A percentile compares a stretch with the other conserved stretches of the same genome.
phyloP scores from a whole-genome alignment of 495 filamentous ascomycete genomes.

The Lasiosphaeris hirsuta region DNA sequence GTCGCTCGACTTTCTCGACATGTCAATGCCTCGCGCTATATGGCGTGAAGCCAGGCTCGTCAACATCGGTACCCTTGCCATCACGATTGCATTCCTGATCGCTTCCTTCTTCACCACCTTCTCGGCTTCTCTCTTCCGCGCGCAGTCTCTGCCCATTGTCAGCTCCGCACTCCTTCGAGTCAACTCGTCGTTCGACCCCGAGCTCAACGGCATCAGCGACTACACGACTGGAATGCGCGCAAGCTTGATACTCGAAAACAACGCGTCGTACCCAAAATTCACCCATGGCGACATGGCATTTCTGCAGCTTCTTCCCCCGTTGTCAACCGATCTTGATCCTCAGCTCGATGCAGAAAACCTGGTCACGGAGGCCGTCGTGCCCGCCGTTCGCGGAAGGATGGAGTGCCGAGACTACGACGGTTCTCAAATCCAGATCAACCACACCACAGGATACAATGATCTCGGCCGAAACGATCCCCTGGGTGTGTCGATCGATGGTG shows the following conservation, averaged over 20 bases:
- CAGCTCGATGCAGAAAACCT: background rate
- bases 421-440: conserved; percentile 10
- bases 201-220: background rate
- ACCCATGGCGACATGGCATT: conserved; percentile 18
- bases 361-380: conserved; percentile 9
- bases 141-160: background rate
- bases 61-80: conserved; percentile 10
- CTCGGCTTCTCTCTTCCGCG: conserved; percentile 17
- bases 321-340: background rate
- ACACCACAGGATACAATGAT: conserved; percentile 6
- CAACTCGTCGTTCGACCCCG: conserved; percentile 1
- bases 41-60: conserved; percentile 1
- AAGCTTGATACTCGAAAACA: conserved; percentile 12
- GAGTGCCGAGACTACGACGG: conserved; percentile 10
- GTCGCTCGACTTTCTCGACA: conserved; percentile 14
- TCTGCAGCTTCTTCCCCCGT: background rate
- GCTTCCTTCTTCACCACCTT: conserved; percentile 17
- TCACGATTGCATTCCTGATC: conserved; percentile 10
- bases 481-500: background rate
- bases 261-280: conserved; percentile 11
- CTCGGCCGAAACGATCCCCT: background rate
- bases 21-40: conserved; percentile 5
- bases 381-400: conserved; percentile 10
- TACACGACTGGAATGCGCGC: background rate
- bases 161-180: background rate